phyloP scores from a whole-genome alignment of 2,329 filamentous ascomycete genomes.

The Aschersonia sp. region DNA sequence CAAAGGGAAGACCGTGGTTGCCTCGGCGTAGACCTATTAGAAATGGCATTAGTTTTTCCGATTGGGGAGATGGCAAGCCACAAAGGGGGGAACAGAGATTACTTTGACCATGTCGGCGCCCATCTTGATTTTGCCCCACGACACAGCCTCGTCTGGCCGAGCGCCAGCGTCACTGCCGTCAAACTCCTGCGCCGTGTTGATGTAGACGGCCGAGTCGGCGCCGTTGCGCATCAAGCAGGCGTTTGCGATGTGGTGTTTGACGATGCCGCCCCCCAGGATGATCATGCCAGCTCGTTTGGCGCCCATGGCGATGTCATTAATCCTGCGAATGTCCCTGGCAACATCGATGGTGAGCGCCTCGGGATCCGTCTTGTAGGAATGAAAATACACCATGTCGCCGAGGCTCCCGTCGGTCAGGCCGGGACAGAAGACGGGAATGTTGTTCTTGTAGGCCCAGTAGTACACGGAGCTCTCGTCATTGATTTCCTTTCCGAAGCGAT shows the following conservation, averaged over 20 bases:
- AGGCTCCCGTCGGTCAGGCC: conserved; percentile 89
- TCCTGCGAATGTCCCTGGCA: conserved; percentile 79
- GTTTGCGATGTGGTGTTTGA: conserved; percentile 98
- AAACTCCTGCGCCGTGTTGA: conserved; percentile 95
- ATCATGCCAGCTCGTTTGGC: conserved; percentile 90
- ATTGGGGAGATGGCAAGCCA: not conserved
- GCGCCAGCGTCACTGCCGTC: conserved; percentile 95
- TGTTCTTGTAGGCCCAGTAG: conserved; percentile 95
- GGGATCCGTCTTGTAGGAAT: conserved; percentile 84
- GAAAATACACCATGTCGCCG: conserved; percentile 97
- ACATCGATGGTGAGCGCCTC: conserved; percentile 75
- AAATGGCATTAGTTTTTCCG: no score
- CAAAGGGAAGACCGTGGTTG: conserved; percentile 49
- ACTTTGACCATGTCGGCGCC: conserved; percentile 85
- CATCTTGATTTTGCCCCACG: conserved; percentile 95
- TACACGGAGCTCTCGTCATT: conserved; percentile 83
- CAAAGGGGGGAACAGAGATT: conserved; percentile 10
- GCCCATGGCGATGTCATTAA: conserved; percentile 82
- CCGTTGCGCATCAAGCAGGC: conserved; percentile 96
- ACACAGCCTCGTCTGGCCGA: conserved; percentile 88
- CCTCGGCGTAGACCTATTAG: conserved; percentile 44
- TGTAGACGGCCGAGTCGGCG: conserved; percentile 90
- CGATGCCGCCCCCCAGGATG: conserved; percentile 81
- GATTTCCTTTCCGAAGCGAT: conserved; percentile 82
- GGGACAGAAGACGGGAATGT: conserved; percentile 94